Evolutionary conservation across 768 basidiomycete species (phyloP).

Genomic region (Suillus lakei): DNA sequence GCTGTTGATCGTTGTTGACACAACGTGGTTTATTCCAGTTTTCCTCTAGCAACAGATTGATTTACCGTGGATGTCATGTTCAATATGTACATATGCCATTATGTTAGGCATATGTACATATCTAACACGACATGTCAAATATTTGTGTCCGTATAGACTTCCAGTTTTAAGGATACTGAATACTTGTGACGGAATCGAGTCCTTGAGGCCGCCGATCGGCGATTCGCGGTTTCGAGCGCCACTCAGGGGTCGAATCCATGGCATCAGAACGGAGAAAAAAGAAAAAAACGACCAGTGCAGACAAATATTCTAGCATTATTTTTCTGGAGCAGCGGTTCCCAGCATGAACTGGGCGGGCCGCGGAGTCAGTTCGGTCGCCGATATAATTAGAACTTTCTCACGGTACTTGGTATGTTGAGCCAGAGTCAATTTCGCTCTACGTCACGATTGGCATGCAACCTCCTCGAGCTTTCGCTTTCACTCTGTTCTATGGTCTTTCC

Average conservation of each 20-base stretch:
- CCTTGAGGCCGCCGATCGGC: slow-evolving; percentile 30
- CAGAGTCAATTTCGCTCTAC: slow-evolving; percentile 3
- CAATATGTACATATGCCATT: background rate
- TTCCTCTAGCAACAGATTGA: slow-evolving; percentile 9
- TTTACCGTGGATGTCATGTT: background rate
- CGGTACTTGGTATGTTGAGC: slow-evolving; percentile 20
- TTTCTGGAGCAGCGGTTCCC: slow-evolving; percentile 3
- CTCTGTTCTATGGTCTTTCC: slow-evolving; percentile 20
- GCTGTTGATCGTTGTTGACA: slow-evolving; percentile 15
- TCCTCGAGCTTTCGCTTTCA: slow-evolving; percentile 18
- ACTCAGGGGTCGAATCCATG: slow-evolving; percentile 9
- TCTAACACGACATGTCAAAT: background rate
- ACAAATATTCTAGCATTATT: slow-evolving; percentile 11
- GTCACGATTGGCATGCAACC: slow-evolving; percentile 15
- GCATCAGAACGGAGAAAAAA: slow-evolving; percentile 7
- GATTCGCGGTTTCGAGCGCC: slow-evolving; percentile 35
- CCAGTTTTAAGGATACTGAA: background rate
- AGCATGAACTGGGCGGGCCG: slow-evolving; percentile 22
- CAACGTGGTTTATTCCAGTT: slow-evolving; percentile 12
- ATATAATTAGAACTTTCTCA: slow-evolving; percentile 33
- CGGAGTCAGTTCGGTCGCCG: slow-evolving; percentile 41
- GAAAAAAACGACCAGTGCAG: slow-evolving; percentile 1
- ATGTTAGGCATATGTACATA: background rate
- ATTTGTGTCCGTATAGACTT: background rate
- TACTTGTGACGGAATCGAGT: slow-evolving; percentile 6